Percentiles rank a stretch among this genome's conserved stretches.
These are phyloP conservation scores for Pseudophaeomoniella oleicola DNA, from an alignment of 2,329 filamentous ascomycete species.

Conservation along the genomic window DNA sequence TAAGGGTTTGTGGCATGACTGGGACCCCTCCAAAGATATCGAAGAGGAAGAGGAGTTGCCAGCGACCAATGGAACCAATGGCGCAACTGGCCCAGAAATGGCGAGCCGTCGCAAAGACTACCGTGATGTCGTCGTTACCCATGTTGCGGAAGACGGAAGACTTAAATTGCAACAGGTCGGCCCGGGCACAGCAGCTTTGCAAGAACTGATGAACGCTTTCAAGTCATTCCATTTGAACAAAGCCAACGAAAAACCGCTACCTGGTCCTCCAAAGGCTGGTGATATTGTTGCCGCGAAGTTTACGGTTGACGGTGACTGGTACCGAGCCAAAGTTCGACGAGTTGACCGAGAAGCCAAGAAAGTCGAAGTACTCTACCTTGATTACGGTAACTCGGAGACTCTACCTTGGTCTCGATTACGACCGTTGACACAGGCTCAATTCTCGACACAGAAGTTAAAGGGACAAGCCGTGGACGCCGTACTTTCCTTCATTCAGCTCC, in stretches of 20 bases:
- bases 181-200: conserved; percentile 68
- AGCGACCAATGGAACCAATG: conserved; percentile 30
- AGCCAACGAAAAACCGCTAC: conserved; percentile 60
- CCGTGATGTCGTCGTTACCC: conserved; percentile 82
- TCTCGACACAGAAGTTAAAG: conserved; percentile 67
- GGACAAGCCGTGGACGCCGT: conserved; percentile 76
- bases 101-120: conserved; percentile 68
- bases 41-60: conserved; percentile 37
- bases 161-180: conserved; percentile 89
- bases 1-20: conserved; percentile 86
- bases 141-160: conserved; percentile 67
- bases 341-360: conserved; percentile 85
- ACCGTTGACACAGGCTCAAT: conserved; percentile 64
- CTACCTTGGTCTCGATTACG: conserved; percentile 74
- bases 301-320: conserved; percentile 81
- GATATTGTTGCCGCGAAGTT: conserved; percentile 88
- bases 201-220: conserved; percentile 82
- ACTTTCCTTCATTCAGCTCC: conserved; percentile 80
- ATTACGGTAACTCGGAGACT: conserved; percentile 90
- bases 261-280: conserved; percentile 70
- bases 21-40: conserved; percentile 77
- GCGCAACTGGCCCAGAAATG: conserved; percentile 33
- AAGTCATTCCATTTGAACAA: conserved; percentile 78
- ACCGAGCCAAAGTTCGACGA: conserved; percentile 76
- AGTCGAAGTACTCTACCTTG: conserved; percentile 83